A percentile compares a stretch with the other conserved stretches of the same genome.
phyloP scores from a whole-genome alignment of 441 rosid species.

The Euphorbia schlechtendalii region DNA sequence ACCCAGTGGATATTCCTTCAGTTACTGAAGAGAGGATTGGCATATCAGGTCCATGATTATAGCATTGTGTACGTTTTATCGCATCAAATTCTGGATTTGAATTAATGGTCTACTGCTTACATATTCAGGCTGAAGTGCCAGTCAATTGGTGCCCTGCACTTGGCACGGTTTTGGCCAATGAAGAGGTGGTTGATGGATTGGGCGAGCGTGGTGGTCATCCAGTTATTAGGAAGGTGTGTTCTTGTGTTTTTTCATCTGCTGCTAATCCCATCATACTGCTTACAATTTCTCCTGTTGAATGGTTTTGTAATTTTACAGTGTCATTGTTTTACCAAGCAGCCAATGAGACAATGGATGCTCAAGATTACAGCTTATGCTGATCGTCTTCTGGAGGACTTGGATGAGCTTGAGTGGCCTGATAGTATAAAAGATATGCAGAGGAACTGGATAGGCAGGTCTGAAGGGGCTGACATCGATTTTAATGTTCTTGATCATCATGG shows the following conservation, averaged over 20 bases:
- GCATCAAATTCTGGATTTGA: constrained; percentile 22
- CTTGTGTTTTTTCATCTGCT: constrained; percentile 7
- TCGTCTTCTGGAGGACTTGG: constrained; percentile 87
- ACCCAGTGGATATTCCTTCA: constrained; percentile 99
- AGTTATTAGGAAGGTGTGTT: constrained; percentile 82
- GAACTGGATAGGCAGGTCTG: constrained; percentile 96
- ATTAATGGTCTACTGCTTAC: constrained; percentile 11
- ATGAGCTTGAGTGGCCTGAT: constrained; percentile 95
- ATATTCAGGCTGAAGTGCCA: constrained; percentile 85
- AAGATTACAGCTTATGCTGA: constrained; percentile 95
- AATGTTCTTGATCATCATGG: constrained; percentile 49
- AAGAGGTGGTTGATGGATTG: constrained; percentile 94
- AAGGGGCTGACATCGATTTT: constrained; percentile 80
- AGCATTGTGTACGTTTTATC: constrained; percentile 12
- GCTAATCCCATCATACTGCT: constrained; percentile 14
- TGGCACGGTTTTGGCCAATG: constrained; percentile 98
- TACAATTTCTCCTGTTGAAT: constrained; percentile 39
- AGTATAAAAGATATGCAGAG: constrained; percentile 91
- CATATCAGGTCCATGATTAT: constrained; percentile 68
- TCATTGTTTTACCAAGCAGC: constrained; percentile 98
- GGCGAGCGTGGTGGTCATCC: constrained; percentile 98
- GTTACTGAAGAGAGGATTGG: constrained; percentile 89
- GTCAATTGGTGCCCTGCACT: constrained; percentile 99
- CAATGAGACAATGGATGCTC: constrained; percentile 99
- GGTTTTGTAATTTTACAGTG: constrained; percentile 83